These are phyloP conservation scores for Echites panduratus DNA, from an alignment of 257 asterid genomes.

Conservation along the genomic window DNA sequence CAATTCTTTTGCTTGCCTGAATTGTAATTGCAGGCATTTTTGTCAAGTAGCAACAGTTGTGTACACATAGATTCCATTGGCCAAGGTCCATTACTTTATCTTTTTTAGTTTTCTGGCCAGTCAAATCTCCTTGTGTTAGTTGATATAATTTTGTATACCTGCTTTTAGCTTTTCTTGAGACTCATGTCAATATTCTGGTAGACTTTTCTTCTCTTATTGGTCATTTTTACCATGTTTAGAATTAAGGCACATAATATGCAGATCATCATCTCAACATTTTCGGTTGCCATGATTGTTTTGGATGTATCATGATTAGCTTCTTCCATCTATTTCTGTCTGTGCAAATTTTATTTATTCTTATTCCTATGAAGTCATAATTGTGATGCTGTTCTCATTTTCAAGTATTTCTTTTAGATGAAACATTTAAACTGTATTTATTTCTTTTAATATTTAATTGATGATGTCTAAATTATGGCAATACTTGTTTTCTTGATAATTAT, in stretches of 20 bases:
- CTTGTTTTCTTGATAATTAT: too few relatives aligned
- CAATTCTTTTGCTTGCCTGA: background rate
- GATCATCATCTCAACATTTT: background rate
- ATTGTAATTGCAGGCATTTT: background rate
- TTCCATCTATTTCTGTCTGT: background rate
- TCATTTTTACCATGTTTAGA: too few relatives aligned
- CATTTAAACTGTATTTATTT: background rate
- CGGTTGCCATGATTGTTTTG: background rate
- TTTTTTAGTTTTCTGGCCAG: background rate
- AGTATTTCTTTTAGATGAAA: background rate
- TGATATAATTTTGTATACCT: too few relatives aligned
- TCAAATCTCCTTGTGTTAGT: background rate
- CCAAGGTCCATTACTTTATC: background rate
- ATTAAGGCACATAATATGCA: background rate
- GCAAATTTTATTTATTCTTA: background rate
- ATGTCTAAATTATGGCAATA: too few relatives aligned
- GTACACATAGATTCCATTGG: background rate
- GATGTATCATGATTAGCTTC: background rate
- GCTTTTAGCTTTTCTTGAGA: background rate
- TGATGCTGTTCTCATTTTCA: background rate
- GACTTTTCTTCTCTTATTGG: background rate
- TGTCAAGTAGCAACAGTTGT: background rate
- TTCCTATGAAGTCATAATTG: background rate
- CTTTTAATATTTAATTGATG: too few relatives aligned
- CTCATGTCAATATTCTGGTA: background rate